Conservation (phyloP, 2,329 filamentous ascomycete genomes). For the Sclerotinia minor region DNA sequence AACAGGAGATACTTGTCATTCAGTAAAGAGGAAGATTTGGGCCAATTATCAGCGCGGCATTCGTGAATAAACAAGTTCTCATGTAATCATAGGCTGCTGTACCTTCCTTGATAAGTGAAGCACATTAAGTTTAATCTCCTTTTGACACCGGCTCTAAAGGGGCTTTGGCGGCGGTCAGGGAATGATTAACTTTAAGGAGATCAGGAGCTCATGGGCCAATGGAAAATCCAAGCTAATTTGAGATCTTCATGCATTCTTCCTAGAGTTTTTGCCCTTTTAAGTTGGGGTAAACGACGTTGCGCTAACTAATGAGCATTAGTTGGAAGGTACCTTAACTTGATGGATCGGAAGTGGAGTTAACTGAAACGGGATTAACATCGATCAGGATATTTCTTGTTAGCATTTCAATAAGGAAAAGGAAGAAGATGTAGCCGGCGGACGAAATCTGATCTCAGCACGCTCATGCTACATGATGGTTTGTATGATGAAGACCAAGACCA, state of each 20-base stretch:
- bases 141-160: not conserved
- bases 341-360: conserved; percentile 30
- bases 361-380: conserved; percentile 30
- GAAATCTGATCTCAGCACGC: conserved; percentile 17
- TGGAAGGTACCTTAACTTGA: conserved; percentile 32
- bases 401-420: conserved; percentile 25
- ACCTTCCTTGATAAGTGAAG: not conserved
- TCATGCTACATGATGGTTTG: not conserved
- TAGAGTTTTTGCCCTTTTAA: not conserved
- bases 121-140: conserved; percentile 1
- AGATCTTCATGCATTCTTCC: not conserved
- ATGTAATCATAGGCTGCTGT: not conserved
- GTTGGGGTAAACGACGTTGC: not conserved
- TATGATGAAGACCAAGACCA: not conserved
- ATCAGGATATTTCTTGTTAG: not conserved
- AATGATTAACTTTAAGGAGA: not conserved
- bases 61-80: not conserved
- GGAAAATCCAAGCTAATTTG: not conserved
- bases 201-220: not conserved
- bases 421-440: conserved; percentile 25
- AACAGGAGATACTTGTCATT: not conserved
- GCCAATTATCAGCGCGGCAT: not conserved
- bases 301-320: conserved; percentile 25
- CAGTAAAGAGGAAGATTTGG: not conserved
- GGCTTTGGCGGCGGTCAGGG: too few species aligned